Evolutionary conservation across 345 rosid genomes (phyloP).

Genomic region (Punica granatum): DNA sequence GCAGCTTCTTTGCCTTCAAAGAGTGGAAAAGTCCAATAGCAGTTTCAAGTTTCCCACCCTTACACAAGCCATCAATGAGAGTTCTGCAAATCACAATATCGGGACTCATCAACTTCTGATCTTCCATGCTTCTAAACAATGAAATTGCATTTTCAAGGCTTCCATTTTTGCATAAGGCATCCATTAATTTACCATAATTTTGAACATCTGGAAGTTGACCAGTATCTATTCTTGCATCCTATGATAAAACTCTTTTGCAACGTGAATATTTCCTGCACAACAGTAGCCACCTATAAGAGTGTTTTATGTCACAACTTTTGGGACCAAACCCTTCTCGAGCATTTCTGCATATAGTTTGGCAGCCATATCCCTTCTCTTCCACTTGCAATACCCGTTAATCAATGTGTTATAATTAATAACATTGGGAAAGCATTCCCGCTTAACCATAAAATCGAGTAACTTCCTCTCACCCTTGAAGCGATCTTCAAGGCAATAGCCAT

Average conservation of each 20-base stretch:
- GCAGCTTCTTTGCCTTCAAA: constrained; percentile 1
- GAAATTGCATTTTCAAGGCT: constrained; percentile 16
- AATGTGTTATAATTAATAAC: too few relatives aligned
- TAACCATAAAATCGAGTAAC: too few relatives aligned
- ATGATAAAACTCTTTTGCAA: constrained; percentile 19
- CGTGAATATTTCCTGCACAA: constrained; percentile 17
- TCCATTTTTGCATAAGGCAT: constrained; percentile 21
- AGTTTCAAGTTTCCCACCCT: constrained; percentile 14
- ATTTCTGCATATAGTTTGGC: too few relatives aligned
- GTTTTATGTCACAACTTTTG: constrained; percentile 16
- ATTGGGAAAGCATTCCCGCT: too few relatives aligned
- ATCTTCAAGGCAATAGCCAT: too few relatives aligned
- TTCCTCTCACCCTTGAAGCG: too few relatives aligned
- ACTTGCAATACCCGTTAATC: too few relatives aligned
- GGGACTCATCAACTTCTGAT: constrained; percentile 12
- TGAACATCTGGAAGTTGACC: background rate
- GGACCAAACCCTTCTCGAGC: constrained; percentile 15
- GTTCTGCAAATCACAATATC: constrained; percentile 20
- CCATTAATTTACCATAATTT: constrained; percentile 13
- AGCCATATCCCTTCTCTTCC: too few relatives aligned
- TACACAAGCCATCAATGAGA: constrained; percentile 31
- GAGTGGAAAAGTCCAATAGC: constrained; percentile 4
- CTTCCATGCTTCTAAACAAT: constrained; percentile 11
- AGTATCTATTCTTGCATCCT: constrained; percentile 12
- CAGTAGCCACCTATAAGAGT: constrained; percentile 25